Base-by-base conservation (phyloP, 371 early-diverging fungal genomes). In the Spraguea lophii region DNA sequence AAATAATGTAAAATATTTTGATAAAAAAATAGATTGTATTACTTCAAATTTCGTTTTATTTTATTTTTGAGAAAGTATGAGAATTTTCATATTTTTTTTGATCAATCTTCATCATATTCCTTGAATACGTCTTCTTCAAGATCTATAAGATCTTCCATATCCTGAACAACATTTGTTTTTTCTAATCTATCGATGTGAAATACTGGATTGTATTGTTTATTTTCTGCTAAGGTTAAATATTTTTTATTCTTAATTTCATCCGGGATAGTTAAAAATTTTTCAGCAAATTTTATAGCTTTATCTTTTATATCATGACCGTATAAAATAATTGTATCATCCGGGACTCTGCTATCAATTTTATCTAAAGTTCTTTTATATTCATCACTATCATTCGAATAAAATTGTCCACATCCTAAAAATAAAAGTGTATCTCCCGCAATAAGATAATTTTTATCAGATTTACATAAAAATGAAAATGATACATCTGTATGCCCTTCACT, bases 291-390 rank as follows among this genome's bases (percentile, higher is more conserved):
- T 38, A 61, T 9, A 34, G 62, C 62, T 15, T 32, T 44, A 20
- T 53, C 45, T 20, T 37, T 47, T 41, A 66, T 66, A 46, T 69
- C 61, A 45, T 69, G 70, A 13, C 70, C 70, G 52, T 62, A 63
- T 34, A 61, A 51, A 13, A 63, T 17, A 10, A 61, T 2, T 3
- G 59, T 53, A 12, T 61, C 38, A 19, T 41, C n/a, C 17, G 46
- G 34, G 3, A 47, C 37, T 13, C 27, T 36, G 23, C 21, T n/a
- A 1, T 23, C 26, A 26, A 69, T 36, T 25, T 55, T 56, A 4
- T 43, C 21, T 12, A 69, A 27, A 21, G 46, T 17, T n/a, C 36
- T 20, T 17, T 46, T 17, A 54, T 66, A 64, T 39, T 61, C 56
- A 19, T 46, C 43, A 16, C 56, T 53, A 10, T 51, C 50, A 24